Percentiles rank a stretch among this genome's conserved stretches.
phyloP scores from a whole-genome alignment of 2,329 filamentous ascomycete genomes.

The Talaromyces atroroseus region DNA sequence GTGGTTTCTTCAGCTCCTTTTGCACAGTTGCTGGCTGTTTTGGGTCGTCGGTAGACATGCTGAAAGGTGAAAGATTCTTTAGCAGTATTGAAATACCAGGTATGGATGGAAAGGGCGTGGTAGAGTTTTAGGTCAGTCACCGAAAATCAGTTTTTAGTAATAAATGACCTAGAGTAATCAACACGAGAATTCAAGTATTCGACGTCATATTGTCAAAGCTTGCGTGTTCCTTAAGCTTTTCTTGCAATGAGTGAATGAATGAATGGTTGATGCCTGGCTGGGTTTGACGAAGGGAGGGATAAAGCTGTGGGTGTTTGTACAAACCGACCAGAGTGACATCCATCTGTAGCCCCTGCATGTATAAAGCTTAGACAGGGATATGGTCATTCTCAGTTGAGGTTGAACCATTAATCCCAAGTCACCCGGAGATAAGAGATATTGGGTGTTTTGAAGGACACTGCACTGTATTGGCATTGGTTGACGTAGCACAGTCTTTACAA shows the following conservation, averaged over 20 bases:
- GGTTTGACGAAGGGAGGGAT: neutral
- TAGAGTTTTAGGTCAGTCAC: neutral
- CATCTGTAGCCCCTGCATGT: neutral
- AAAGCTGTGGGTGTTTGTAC: neutral
- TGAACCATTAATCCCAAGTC: neutral
- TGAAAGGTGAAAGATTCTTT: neutral
- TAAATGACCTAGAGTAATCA: neutral
- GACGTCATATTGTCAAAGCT: neutral
- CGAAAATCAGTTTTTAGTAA: neutral
- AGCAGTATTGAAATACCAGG: neutral
- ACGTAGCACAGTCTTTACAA: neutral
- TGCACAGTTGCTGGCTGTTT: conserved; percentile 15
- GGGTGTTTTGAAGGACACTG: neutral
- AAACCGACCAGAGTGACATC: neutral
- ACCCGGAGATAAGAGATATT: neutral
- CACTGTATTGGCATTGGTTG: neutral
- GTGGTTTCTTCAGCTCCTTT: conserved; percentile 30
- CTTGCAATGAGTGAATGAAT: neutral
- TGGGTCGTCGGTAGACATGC: conserved; percentile 9
- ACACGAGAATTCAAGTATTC: neutral
- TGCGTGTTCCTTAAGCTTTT: neutral
- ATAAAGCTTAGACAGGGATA: neutral
- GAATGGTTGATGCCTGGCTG: neutral
- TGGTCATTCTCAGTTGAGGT: neutral
- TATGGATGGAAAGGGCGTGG: neutral